Evolutionary conservation across 2,329 filamentous ascomycete genomes (phyloP).

Genomic region (Colletotrichum lindemuthianum): DNA sequence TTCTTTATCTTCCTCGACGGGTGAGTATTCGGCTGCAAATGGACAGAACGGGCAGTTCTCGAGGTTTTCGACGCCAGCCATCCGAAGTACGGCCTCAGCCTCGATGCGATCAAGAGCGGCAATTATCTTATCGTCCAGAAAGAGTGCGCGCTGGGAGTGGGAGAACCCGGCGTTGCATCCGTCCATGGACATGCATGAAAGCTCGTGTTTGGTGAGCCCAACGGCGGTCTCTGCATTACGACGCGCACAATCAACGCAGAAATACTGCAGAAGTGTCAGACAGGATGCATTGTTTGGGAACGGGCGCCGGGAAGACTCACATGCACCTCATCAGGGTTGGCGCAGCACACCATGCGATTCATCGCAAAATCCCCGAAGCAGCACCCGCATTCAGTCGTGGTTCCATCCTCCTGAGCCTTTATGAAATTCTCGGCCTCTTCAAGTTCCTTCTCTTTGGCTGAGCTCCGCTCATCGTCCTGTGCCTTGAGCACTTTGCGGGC

Average conservation of each 20-base stretch:
- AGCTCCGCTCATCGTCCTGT: constrained; percentile 38
- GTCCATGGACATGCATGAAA: constrained; percentile 76
- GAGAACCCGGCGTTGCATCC: constrained; percentile 73
- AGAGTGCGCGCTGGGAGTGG: constrained; percentile 61
- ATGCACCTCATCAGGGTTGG: constrained; percentile 62
- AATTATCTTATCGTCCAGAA: constrained; percentile 67
- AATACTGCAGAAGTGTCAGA: constrained; percentile 55
- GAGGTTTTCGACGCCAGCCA: constrained; percentile 76
- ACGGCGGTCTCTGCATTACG: constrained; percentile 74
- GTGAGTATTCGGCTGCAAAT: constrained; percentile 78
- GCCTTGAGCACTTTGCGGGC: constrained; percentile 45
- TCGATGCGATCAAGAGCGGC: constrained; percentile 76
- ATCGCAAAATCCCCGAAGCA: constrained; percentile 75
- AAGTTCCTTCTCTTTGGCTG: constrained; percentile 41
- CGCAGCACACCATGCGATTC: constrained; percentile 76
- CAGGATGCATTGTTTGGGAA: not conserved
- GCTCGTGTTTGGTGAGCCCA: constrained; percentile 73
- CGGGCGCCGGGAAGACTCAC: constrained; percentile 41
- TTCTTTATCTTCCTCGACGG: constrained; percentile 74
- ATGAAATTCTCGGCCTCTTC: constrained; percentile 53
- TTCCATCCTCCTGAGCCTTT: constrained; percentile 57
- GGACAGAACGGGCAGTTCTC: constrained; percentile 85
- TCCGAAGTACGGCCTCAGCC: constrained; percentile 74
- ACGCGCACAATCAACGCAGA: constrained; percentile 75
- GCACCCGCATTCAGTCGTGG: constrained; percentile 75